Evolutionary conservation across 148 eudicot species (phyloP).

Genomic region (Linanthus parryae): DNA sequence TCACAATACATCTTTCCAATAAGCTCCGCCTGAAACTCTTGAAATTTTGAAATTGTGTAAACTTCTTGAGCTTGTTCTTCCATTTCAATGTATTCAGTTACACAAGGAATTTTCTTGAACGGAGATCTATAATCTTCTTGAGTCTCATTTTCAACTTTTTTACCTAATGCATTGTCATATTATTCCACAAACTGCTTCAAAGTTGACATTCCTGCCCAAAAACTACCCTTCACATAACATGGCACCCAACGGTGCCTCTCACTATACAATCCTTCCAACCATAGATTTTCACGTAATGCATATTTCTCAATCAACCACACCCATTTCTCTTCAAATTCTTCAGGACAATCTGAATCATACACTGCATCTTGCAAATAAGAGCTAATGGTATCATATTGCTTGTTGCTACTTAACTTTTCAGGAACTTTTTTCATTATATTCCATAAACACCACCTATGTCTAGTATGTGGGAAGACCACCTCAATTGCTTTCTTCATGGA

Average conservation of each 20-base stretch:
- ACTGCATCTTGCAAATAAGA: neutral
- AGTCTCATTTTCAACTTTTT: neutral
- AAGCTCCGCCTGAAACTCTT: neutral
- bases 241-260: neutral
- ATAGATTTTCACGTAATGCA: neutral
- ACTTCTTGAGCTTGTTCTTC: neutral
- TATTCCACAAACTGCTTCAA: neutral
- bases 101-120: neutral
- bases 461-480: neutral
- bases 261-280: neutral
- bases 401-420: neutral
- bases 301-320: neutral
- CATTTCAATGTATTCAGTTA: neutral
- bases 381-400: neutral
- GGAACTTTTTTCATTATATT: conserved; percentile 3
- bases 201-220: conserved; percentile 12
- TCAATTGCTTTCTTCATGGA: neutral
- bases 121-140: neutral
- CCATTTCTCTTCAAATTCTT: conserved; percentile 6
- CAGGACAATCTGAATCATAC: neutral
- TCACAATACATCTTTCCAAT: neutral
- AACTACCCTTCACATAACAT: neutral
- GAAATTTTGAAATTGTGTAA: neutral
- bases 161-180: neutral
- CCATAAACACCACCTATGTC: conserved; percentile 6